Conservation (phyloP, 495 filamentous ascomycete genomes). For the Hypoxylon rickii region DNA sequence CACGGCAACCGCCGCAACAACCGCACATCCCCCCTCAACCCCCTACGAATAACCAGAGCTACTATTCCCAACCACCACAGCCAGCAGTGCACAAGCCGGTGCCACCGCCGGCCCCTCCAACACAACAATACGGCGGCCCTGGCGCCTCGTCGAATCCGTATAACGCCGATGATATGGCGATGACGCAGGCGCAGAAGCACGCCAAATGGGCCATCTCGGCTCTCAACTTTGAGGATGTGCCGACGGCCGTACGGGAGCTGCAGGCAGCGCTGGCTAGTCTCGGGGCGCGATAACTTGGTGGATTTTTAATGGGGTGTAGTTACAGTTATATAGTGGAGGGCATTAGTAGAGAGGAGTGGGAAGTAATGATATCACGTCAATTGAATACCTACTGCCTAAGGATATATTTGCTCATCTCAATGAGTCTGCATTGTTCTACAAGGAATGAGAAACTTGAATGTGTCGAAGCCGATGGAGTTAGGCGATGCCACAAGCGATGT, state of each 20-base stretch:
- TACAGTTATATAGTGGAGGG: neutral
- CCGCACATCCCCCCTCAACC: constrained; percentile 20
- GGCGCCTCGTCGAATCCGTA: constrained; percentile 10
- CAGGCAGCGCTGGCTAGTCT: constrained; percentile 71
- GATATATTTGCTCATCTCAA: no score
- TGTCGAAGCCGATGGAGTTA: no score
- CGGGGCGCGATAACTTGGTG: constrained; percentile 51
- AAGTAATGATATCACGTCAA: neutral
- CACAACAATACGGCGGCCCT: constrained; percentile 25
- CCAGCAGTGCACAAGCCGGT: constrained; percentile 8
- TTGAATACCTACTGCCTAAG: no score
- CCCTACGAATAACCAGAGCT: constrained; percentile 14
- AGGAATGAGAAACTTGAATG: no score
- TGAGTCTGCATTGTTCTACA: no score
- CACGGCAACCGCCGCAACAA: constrained; percentile 8
- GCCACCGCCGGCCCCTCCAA: constrained; percentile 12
- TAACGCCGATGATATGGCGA: constrained; percentile 70
- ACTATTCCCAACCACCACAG: constrained; percentile 26
- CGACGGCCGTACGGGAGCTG: constrained; percentile 87
- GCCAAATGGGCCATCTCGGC: constrained; percentile 97
- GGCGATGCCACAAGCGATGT: no score
- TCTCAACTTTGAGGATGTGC: constrained; percentile 92
- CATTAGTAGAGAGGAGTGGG: neutral
- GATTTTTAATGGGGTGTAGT: neutral
- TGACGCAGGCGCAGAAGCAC: constrained; percentile 86